Percentiles rank a stretch among this genome's conserved stretches.
Conservation (phyloP, 148 eudicot species). For the Spergularia marina region DNA sequence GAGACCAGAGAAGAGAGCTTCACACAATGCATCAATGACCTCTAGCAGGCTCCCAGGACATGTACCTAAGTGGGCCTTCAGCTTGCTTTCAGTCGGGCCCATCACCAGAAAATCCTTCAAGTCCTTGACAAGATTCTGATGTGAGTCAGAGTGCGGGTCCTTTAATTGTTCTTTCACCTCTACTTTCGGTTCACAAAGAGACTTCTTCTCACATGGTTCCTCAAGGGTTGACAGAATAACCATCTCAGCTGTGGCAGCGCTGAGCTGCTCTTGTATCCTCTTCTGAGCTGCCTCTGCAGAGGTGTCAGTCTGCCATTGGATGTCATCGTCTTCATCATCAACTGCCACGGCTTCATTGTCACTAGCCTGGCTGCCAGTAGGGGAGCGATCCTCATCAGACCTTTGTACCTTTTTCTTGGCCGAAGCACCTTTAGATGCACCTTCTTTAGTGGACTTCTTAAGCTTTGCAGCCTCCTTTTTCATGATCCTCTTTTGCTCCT, state of each 20-base stretch:
- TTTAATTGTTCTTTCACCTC: conserved; percentile 20
- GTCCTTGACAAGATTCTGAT: conserved; percentile 33
- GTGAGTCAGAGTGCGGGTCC: conserved; percentile 22
- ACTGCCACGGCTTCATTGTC: conserved; percentile 33
- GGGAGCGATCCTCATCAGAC: conserved; percentile 75
- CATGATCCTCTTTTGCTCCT: conserved; percentile 49
- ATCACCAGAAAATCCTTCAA: conserved; percentile 44
- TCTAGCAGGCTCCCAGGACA: conserved; percentile 46
- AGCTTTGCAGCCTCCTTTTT: conserved; percentile 26
- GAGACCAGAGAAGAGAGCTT: conserved; percentile 50
- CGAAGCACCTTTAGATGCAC: conserved; percentile 22
- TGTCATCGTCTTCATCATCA: conserved; percentile 50
- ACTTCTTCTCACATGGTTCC: conserved; percentile 37
- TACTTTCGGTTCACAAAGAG: conserved; percentile 31
- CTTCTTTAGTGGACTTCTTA: conserved; percentile 44
- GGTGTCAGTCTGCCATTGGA: conserved; percentile 77
- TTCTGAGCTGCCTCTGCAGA: conserved; percentile 30
- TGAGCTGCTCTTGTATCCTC: conserved; percentile 47
- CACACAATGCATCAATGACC: conserved; percentile 46
- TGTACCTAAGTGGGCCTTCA: conserved; percentile 45
- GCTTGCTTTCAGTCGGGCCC: conserved; percentile 42
- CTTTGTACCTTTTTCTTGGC: conserved; percentile 50
- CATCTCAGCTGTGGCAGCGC: conserved; percentile 76
- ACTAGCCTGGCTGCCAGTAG: conserved; percentile 47
- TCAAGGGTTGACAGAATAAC: conserved; percentile 70